A percentile compares a stretch with the other conserved stretches of the same genome.
These are phyloP conservation scores for Neohortaea acidophila DNA, from an alignment of 495 filamentous ascomycete species.

Conservation along the genomic window DNA sequence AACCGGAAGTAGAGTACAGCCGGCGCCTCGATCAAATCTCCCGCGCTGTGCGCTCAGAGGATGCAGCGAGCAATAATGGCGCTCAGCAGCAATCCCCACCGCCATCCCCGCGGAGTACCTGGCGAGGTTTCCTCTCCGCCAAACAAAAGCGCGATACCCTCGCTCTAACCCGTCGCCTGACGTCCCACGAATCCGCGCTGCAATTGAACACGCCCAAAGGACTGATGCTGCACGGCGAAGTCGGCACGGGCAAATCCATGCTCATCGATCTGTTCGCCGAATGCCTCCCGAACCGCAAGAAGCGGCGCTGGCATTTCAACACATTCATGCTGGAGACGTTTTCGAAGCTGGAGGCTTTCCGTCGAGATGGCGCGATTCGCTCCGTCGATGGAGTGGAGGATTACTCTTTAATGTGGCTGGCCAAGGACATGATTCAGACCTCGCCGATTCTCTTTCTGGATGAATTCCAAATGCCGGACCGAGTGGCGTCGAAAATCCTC, in stretches of 20 bases:
- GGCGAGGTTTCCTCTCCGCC: constrained; percentile 24
- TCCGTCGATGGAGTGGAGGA: constrained; percentile 32
- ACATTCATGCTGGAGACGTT: constrained; percentile 59
- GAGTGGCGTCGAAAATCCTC: constrained; percentile 51
- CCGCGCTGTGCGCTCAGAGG: constrained; percentile 29
- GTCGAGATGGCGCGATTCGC: constrained; percentile 24
- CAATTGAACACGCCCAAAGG: constrained; percentile 47
- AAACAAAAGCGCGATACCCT: constrained; percentile 34
- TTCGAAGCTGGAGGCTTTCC: constrained; percentile 43
- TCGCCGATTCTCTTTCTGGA: constrained; percentile 58
- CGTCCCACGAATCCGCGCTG: constrained; percentile 46
- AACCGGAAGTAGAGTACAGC: constrained; percentile 46
- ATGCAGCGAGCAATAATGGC: neutral
- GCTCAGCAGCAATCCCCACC: constrained; percentile 3
- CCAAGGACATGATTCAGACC: constrained; percentile 48
- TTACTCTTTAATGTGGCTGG: constrained; percentile 49
- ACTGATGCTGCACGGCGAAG: constrained; percentile 52
- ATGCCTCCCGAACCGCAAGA: constrained; percentile 47
- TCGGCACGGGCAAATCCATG: constrained; percentile 59
- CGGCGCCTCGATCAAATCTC: constrained; percentile 37
- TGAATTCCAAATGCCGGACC: constrained; percentile 60
- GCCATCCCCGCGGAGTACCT: constrained; percentile 17
- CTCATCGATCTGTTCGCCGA: constrained; percentile 54
- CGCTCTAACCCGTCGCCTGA: constrained; percentile 44
- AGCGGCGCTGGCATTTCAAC: constrained; percentile 59